These are phyloP conservation scores for Cladorrhinum samala DNA, from an alignment of 495 filamentous ascomycete species.

Conservation along the genomic window DNA sequence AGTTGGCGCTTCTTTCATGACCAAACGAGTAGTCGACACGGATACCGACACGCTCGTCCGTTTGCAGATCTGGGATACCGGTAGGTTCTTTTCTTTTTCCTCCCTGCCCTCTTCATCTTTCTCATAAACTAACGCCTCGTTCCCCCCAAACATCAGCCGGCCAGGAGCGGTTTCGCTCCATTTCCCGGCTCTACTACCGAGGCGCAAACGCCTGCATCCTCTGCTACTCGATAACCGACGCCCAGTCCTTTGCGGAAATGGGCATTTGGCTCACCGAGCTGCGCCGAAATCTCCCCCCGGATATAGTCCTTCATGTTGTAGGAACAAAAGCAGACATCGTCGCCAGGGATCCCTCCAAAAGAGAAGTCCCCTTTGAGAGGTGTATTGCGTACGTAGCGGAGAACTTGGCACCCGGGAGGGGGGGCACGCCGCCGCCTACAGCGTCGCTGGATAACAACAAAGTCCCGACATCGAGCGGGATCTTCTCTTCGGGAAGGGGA, in stretches of 20 bases:
- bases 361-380: slow-evolving; percentile 85
- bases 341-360: slow-evolving; percentile 63
- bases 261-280: slow-evolving; percentile 82
- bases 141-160: slow-evolving; percentile 48
- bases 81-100: slow-evolving; percentile 19
- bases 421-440: slow-evolving; percentile 60
- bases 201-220: slow-evolving; percentile 91
- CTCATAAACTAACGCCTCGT: not conserved
- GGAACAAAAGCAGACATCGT: slow-evolving; percentile 94
- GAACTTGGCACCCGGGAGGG: slow-evolving; percentile 64
- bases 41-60: slow-evolving; percentile 73
- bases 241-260: slow-evolving; percentile 85
- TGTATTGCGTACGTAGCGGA: slow-evolving; percentile 95
- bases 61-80: slow-evolving; percentile 87
- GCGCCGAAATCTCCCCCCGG: slow-evolving; percentile 58
- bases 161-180: slow-evolving; percentile 90
- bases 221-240: slow-evolving; percentile 90
- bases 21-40: slow-evolving; percentile 82
- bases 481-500: not conserved
- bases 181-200: slow-evolving; percentile 90
- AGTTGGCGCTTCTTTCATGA: slow-evolving; percentile 89
- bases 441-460: slow-evolving; percentile 31
- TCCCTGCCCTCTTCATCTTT: slow-evolving; percentile 1
- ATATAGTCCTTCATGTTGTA: slow-evolving; percentile 90
- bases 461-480: not conserved